Evolutionary conservation across 805 yeast genomes (phyloP), one percentile per base, ranked within the genome.

Genomic region (Metschnikowia kofuensis): DNA sequence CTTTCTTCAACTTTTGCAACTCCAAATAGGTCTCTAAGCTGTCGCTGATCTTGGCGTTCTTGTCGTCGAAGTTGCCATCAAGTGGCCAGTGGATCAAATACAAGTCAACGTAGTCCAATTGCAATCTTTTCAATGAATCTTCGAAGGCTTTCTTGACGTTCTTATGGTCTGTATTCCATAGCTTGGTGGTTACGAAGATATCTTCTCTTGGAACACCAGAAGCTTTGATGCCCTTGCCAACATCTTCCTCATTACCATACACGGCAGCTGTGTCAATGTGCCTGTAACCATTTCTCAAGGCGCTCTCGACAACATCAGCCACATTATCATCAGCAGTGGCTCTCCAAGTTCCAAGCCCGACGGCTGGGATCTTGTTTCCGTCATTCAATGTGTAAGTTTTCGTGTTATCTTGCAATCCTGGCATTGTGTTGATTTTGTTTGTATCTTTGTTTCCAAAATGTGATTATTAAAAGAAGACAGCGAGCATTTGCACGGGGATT

Each of bases 131-230:
- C 61, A 88, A 72, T 7, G 91, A 84, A 43, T 67, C 70, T 12
- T 80, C 77, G 35, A 87, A 67, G 10, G 85, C 86, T n/a, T 61
- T 69, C 32, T 61, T 78, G 10, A 83, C 83, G 50, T 75, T 65
- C 52, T 74, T 65, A 69, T 82, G 83, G 56, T 75, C 74, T n/a
- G 80, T 69, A 52, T 76, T 71, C 85, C 85, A 80, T 52, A 87
- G 70, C 62, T 87, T 87, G 50, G 92, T 86, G 58, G 90, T 85
- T 55, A 87, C 69, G 56, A 83, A 87, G 31, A 87, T 60, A 47
- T 85, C 83, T 27, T 75, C 77, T 64, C 94, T 77, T 48, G 83
- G 82, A 2, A 54, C 49, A 14, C 45, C 47, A 6, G 53, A 47
- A 11, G 54, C 57, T 11, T 38, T 40, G 43, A 55, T 54, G 7